These are phyloP conservation scores for Didymella arachidicola DNA, from an alignment of 2,329 filamentous ascomycete genomes.

Conservation along the genomic window DNA sequence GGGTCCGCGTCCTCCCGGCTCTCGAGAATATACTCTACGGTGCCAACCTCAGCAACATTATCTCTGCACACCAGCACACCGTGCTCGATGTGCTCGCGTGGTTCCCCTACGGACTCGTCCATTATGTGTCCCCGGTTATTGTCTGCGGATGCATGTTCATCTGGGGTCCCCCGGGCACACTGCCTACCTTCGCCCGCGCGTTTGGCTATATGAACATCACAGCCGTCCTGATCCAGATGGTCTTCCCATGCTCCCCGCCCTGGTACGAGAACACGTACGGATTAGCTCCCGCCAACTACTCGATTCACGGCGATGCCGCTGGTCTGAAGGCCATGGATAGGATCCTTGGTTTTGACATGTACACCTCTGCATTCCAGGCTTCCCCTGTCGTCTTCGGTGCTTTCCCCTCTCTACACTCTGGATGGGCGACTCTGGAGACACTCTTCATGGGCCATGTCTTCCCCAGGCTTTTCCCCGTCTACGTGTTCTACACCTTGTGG, in stretches of 20 bases:
- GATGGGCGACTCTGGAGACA: constrained; percentile 85
- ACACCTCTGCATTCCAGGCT: constrained; percentile 89
- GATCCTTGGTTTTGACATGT: constrained; percentile 89
- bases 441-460: constrained; percentile 94
- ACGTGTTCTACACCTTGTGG: constrained; percentile 87
- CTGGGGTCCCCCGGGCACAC: constrained; percentile 84
- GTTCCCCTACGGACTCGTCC: constrained; percentile 90
- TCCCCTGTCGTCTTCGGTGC: constrained; percentile 93
- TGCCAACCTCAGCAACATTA: constrained; percentile 92
- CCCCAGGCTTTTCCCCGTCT: constrained; percentile 79
- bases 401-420: constrained; percentile 92
- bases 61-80: constrained; percentile 86
- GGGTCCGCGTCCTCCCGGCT: constrained; percentile 92
- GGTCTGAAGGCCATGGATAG: constrained; percentile 88
- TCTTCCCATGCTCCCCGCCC: constrained; percentile 92
- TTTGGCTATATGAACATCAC: constrained; percentile 94
- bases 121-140: constrained; percentile 86
- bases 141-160: constrained; percentile 83
- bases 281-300: constrained; percentile 88
- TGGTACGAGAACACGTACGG: constrained; percentile 98
- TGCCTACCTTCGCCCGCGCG: constrained; percentile 82
- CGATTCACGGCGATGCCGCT: constrained; percentile 86
- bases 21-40: constrained; percentile 97
- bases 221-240: constrained; percentile 85
- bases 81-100: constrained; percentile 88